Evolutionary conservation across 2,329 filamentous ascomycete genomes (phyloP).

Genomic region (Clarireedia homoeocarpa): DNA sequence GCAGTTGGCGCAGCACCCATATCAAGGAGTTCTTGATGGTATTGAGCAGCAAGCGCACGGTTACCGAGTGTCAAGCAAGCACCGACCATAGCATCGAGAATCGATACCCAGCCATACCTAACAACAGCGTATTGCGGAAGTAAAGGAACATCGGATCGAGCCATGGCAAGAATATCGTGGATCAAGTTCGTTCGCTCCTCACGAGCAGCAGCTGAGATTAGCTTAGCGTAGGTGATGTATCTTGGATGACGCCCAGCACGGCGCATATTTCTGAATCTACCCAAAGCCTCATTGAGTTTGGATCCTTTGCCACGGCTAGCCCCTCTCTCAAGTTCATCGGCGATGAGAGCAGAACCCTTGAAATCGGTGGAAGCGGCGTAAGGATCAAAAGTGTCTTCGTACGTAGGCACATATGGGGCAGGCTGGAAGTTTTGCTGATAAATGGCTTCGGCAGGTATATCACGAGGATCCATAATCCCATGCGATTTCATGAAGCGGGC

Average conservation of each 20-base stretch:
- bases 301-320: conserved; percentile 55
- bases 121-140: conserved; percentile 79
- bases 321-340: conserved; percentile 77
- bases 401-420: conserved; percentile 50
- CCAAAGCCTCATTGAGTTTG: conserved; percentile 71
- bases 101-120: conserved; percentile 91
- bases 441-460: conserved; percentile 38
- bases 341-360: conserved; percentile 85
- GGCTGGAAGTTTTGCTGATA: conserved; percentile 40
- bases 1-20: conserved; percentile 90
- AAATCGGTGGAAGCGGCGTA: conserved; percentile 88
- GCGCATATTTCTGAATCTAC: conserved; percentile 86
- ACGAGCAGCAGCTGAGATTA: conserved; percentile 84
- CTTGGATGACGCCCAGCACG: conserved; percentile 84
- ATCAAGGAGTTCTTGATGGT: conserved; percentile 82
- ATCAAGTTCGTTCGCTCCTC: conserved; percentile 74
- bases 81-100: conserved; percentile 93
- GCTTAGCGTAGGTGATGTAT: conserved; percentile 94
- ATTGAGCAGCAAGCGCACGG: conserved; percentile 72
- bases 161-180: conserved; percentile 82
- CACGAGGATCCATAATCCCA: conserved; percentile 47
- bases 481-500: conserved; percentile 50
- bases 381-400: conserved; percentile 82
- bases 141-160: conserved; percentile 79
- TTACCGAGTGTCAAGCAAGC: conserved; percentile 79